A percentile compares a stretch with the other conserved stretches of the same genome.
Evolutionary conservation across 495 filamentous ascomycete genomes (phyloP).

Genomic region (Aspergillus ostianus): DNA sequence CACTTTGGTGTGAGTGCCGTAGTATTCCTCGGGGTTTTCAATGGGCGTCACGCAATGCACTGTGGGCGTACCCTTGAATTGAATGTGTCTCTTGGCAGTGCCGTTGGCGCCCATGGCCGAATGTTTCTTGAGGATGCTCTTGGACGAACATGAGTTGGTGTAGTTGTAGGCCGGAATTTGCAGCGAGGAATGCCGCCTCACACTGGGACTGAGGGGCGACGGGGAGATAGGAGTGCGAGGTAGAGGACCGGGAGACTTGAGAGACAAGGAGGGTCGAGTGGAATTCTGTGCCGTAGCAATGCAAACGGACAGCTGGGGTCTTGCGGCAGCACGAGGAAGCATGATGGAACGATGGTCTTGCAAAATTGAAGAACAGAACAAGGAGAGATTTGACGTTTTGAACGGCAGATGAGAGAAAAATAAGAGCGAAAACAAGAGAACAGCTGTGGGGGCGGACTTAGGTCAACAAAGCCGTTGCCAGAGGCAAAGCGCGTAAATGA

Average conservation of each 20-base stretch:
- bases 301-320: constrained; percentile 49
- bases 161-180: constrained; percentile 46
- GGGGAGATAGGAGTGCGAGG: constrained; percentile 49
- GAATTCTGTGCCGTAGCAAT: constrained; percentile 41
- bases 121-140: constrained; percentile 54
- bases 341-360: constrained; percentile 20
- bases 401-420: constrained; percentile 11
- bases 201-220: constrained; percentile 39
- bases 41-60: constrained; percentile 54
- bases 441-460: constrained; percentile 21
- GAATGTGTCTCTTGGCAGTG: constrained; percentile 40
- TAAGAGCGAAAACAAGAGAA: constrained; percentile 3
- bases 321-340: constrained; percentile 30
- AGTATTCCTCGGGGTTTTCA: constrained; percentile 52
- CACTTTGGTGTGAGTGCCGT: constrained; percentile 51
- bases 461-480: constrained; percentile 39
- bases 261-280: constrained; percentile 37
- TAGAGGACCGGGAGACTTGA: constrained; percentile 44
- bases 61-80: constrained; percentile 47
- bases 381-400: constrained; percentile 10
- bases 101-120: constrained; percentile 11
- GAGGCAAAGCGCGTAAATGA: constrained; percentile 22
- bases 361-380: neutral
- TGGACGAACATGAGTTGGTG: constrained; percentile 46
- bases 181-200: constrained; percentile 41